Evolutionary conservation across 495 filamentous ascomycete genomes (phyloP).

Genomic region (Podospora fimiseda): DNA sequence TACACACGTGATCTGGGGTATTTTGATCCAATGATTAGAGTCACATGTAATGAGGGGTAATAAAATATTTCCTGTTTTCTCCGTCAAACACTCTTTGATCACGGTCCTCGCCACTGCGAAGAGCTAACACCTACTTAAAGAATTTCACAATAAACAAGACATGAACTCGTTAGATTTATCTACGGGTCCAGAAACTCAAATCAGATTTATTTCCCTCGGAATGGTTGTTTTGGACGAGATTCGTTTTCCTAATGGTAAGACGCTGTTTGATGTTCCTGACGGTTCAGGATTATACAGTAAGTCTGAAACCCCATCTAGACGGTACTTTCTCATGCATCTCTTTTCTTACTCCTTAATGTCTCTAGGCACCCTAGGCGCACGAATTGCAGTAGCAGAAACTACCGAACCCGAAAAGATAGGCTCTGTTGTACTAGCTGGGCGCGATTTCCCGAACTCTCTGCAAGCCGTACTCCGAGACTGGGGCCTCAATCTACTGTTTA

Average conservation of each 20-base stretch:
- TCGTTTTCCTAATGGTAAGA: background rate
- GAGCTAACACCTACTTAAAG: no score
- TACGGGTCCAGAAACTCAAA: no score
- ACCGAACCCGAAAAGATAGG: background rate
- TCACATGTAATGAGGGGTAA: no score
- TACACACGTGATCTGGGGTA: no score
- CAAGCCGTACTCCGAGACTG: background rate
- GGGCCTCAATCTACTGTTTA: background rate
- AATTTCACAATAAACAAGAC: no score
- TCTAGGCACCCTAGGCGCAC: background rate
- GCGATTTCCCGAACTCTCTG: background rate
- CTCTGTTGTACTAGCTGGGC: background rate
- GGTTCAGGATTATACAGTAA: background rate
- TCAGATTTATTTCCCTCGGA: background rate
- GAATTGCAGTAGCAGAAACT: background rate
- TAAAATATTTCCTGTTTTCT: no score
- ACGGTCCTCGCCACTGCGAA: no score
- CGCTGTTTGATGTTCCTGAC: background rate
- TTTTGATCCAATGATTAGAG: no score
- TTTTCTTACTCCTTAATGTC: no score
- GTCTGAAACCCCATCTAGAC: background rate
- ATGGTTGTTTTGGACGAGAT: background rate
- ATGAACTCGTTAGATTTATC: no score
- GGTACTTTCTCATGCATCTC: background rate
- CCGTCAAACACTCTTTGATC: no score